A percentile compares a stretch with the other conserved stretches of the same genome.
These are phyloP conservation scores for Pseudocercospora pini-densiflorae DNA, from an alignment of 2,329 filamentous ascomycete genomes.

Conservation along the genomic window DNA sequence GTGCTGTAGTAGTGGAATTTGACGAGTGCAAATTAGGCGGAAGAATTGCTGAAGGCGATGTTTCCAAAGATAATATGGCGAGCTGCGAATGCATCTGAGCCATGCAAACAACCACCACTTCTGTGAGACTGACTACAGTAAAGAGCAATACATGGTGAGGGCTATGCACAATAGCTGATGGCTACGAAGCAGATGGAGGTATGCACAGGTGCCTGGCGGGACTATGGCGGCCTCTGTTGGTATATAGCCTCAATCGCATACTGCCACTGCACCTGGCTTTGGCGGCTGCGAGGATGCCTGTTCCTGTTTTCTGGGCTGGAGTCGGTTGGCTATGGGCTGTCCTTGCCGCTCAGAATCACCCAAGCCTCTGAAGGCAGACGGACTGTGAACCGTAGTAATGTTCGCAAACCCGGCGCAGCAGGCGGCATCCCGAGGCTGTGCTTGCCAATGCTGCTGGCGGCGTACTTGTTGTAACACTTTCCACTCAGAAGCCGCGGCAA, in stretches of 20 bases:
- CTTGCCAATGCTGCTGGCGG: neutral
- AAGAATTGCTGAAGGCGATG: conserved; percentile 3
- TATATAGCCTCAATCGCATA: neutral
- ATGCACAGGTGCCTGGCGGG: conserved; percentile 1
- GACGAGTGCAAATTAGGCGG: conserved; percentile 13
- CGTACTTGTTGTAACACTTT: neutral
- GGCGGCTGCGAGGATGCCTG: neutral
- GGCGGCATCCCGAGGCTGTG: neutral
- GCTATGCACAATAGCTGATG: conserved; percentile 5
- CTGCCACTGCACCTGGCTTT: neutral
- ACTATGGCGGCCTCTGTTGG: conserved; percentile 1
- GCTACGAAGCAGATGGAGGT: conserved; percentile 1
- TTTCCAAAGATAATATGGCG: conserved; percentile 8
- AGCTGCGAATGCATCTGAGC: conserved; percentile 8
- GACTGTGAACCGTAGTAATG: neutral
- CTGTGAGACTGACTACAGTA: neutral
- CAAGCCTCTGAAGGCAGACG: neutral
- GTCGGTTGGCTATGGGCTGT: neutral
- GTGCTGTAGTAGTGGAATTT: conserved; percentile 9
- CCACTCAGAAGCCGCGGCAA: neutral
- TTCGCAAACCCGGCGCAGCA: neutral
- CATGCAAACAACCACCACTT: neutral
- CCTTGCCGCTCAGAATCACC: neutral
- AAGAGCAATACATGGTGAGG: neutral
- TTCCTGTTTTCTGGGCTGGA: neutral